Conservation (phyloP, 768 basidiomycete genomes). For the Collybia sordida region DNA sequence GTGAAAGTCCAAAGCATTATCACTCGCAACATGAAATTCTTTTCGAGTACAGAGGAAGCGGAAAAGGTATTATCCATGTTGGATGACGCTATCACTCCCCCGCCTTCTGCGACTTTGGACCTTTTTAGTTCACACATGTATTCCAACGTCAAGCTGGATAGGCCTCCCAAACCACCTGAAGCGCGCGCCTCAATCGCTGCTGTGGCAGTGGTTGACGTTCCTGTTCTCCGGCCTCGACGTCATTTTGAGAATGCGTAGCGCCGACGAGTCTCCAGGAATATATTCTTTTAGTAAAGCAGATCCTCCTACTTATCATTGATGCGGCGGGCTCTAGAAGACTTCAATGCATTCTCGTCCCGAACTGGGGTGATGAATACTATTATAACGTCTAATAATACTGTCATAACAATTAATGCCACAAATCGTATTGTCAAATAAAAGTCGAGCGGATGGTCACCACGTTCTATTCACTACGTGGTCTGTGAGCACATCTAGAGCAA, state of each 20-base stretch:
- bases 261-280: too few relatives aligned
- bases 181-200: background rate
- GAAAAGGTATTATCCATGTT: conserved; percentile 22
- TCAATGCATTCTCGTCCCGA: too few relatives aligned
- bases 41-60: conserved; percentile 23
- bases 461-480: conserved; percentile 64
- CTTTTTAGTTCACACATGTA: conserved; percentile 34
- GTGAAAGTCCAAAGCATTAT: conserved; percentile 27
- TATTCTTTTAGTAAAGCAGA: too few relatives aligned
- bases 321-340: too few relatives aligned
- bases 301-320: too few relatives aligned
- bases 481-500: conserved; percentile 72
- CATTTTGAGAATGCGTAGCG: background rate
- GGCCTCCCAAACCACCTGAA: background rate
- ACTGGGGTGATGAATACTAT: too few relatives aligned
- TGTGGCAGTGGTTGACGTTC: background rate
- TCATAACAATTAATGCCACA: too few relatives aligned
- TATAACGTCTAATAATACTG: too few relatives aligned
- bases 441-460: conserved; percentile 30
- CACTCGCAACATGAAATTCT: conserved; percentile 20
- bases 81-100: conserved; percentile 14
- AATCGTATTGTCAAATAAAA: background rate
- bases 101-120: conserved; percentile 19
- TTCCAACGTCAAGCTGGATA: conserved; percentile 25
- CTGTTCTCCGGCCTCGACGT: background rate